Conservation (phyloP, 2,329 filamentous ascomycete species). For the Aspergillus clavatus region DNA sequence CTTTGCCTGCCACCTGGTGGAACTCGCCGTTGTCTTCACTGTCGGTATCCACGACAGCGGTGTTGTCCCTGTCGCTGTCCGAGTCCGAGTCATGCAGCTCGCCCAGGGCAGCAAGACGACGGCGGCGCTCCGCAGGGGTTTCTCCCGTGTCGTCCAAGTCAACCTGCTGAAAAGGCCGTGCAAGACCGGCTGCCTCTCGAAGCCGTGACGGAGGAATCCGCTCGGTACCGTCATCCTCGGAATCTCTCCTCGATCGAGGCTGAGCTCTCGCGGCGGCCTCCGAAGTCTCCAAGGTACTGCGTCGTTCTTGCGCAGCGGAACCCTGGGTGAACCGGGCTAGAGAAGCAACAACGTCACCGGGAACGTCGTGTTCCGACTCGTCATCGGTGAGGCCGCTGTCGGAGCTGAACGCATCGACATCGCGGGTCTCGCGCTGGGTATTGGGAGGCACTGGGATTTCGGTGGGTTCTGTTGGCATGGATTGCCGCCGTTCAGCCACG, state of each 20-base stretch:
- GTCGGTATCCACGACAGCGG: constrained; percentile 18
- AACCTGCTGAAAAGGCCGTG: constrained; percentile 19
- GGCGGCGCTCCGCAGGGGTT: constrained; percentile 44
- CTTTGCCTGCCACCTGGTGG: constrained; percentile 19
- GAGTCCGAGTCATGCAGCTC: constrained; percentile 26
- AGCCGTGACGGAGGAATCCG: constrained; percentile 38
- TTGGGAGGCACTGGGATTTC: constrained; percentile 3
- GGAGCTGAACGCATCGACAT: constrained; percentile 21
- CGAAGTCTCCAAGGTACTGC: constrained; percentile 31
- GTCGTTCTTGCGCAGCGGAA: constrained; percentile 37
- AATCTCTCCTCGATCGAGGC: constrained; percentile 30
- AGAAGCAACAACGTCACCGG: constrained; percentile 33
- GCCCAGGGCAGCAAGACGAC: constrained; percentile 43
- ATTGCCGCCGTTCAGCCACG: constrained; percentile 26
- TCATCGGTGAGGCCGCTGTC: constrained; percentile 23
- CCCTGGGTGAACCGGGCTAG: constrained; percentile 33
- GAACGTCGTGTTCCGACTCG: constrained; percentile 21
- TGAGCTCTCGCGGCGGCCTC: constrained; percentile 15
- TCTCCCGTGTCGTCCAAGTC: constrained; percentile 37
- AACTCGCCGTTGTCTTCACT: constrained; percentile 21
- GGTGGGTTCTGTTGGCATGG: constrained; percentile 12
- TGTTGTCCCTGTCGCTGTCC: constrained; percentile 23
- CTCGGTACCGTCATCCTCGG: constrained; percentile 41
- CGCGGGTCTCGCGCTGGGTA: constrained; percentile 5
- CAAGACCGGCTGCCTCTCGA: constrained; percentile 29